Conservation (phyloP, 768 basidiomycete species). For the Ramaria sp. region DNA sequence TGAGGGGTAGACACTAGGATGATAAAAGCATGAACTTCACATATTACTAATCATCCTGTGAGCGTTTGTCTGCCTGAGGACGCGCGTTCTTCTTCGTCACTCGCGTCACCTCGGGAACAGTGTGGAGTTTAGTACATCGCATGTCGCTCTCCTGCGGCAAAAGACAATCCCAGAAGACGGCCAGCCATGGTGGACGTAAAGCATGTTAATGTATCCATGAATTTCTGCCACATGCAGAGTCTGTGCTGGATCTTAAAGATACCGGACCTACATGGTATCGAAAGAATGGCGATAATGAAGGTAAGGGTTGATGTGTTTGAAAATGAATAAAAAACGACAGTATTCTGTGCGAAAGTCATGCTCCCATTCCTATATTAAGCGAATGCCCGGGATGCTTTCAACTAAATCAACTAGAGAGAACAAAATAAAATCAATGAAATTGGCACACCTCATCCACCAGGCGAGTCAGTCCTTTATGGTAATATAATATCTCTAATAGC, state of each 20-base stretch:
- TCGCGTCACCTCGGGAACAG: too few species aligned
- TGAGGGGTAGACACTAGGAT: too few species aligned
- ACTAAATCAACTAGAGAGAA: neutral
- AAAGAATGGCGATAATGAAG: neutral
- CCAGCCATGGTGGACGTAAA: slow-evolving; percentile 47
- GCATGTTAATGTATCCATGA: slow-evolving; percentile 48
- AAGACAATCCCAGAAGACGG: slow-evolving; percentile 69
- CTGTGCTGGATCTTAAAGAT: slow-evolving; percentile 41
- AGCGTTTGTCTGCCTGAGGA: too few species aligned
- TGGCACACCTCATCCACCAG: slow-evolving; percentile 66
- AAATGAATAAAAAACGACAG: slow-evolving; percentile 21
- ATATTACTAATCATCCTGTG: too few species aligned
- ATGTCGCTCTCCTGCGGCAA: slow-evolving; percentile 55
- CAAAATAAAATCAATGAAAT: slow-evolving; percentile 5
- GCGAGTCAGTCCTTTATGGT: slow-evolving; percentile 50
- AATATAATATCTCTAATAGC: slow-evolving; percentile 38
- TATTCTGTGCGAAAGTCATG: slow-evolving; percentile 74
- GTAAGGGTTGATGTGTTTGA: neutral
- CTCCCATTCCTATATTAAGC: slow-evolving; percentile 63
- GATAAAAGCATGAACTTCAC: too few species aligned
- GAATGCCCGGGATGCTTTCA: slow-evolving; percentile 31
- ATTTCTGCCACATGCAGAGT: slow-evolving; percentile 53
- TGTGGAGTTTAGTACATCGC: slow-evolving; percentile 66
- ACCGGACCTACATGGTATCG: slow-evolving; percentile 39
- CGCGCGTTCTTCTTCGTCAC: too few species aligned